These are phyloP conservation scores for Russula earlei DNA, from an alignment of 768 basidiomycete genomes.

Conservation along the genomic window DNA sequence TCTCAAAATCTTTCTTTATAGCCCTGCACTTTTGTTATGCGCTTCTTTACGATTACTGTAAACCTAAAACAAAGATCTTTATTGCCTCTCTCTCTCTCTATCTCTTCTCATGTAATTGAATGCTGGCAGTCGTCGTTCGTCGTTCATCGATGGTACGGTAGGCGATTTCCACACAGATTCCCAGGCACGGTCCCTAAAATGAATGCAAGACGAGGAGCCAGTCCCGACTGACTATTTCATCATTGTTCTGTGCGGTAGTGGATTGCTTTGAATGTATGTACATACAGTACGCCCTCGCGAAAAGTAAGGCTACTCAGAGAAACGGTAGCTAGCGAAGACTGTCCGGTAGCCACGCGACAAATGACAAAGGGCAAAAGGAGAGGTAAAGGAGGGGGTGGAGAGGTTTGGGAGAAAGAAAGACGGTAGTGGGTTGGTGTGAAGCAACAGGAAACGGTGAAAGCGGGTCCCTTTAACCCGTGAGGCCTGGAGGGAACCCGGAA, in stretches of 20 bases:
- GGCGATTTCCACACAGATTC: too few species aligned
- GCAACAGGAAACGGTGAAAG: not conserved
- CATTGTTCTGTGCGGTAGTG: not conserved
- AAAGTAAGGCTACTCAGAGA: not conserved
- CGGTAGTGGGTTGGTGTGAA: not conserved
- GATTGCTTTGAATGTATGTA: not conserved
- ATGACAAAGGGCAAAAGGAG: too few species aligned
- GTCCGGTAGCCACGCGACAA: not conserved
- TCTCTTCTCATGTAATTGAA: too few species aligned
- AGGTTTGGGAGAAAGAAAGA: not conserved
- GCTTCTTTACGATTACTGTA: conserved; percentile 1
- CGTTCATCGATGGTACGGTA: too few species aligned
- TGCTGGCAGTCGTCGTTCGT: too few species aligned
- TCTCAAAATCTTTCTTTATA: not conserved
- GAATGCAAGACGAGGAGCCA: not conserved
- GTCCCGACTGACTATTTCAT: not conserved
- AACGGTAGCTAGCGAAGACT: not conserved
- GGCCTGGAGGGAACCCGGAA: conserved; percentile 70
- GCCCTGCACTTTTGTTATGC: not conserved
- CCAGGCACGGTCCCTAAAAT: not conserved
- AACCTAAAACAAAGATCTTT: not conserved
- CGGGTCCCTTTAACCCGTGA: conserved; percentile 40
- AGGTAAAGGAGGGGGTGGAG: too few species aligned
- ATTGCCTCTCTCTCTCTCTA: not conserved
- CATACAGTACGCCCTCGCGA: not conserved